A percentile compares a stretch with the other conserved stretches of the same genome.
phyloP scores from a whole-genome alignment of 257 asterid genomes.

The Solanum gracilifrons region DNA sequence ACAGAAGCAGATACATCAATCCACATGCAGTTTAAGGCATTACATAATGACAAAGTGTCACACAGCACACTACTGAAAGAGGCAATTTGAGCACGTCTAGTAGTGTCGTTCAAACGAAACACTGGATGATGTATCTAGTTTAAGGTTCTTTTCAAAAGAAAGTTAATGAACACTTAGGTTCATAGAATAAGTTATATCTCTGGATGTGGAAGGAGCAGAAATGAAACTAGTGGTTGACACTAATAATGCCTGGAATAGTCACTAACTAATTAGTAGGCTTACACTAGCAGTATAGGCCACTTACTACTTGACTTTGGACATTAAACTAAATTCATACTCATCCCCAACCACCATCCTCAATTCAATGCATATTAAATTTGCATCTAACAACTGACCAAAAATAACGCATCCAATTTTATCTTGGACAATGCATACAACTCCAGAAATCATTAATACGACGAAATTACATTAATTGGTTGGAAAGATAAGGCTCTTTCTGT shows the following conservation, averaged over 20 bases:
- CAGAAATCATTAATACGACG: neutral
- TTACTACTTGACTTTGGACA: neutral
- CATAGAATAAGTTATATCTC: neutral
- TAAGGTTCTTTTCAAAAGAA: neutral
- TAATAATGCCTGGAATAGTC: neutral
- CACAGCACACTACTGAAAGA: neutral
- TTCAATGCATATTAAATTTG: neutral
- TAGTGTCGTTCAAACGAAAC: neutral
- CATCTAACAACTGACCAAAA: neutral
- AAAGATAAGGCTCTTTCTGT: neutral
- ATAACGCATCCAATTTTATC: neutral
- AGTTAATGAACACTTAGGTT: neutral
- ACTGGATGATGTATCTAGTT: neutral
- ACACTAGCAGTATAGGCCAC: neutral
- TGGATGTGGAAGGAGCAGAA: neutral
- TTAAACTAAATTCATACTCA: neutral
- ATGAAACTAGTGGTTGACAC: neutral
- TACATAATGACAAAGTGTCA: neutral
- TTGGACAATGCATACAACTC: neutral
- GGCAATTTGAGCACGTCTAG: neutral
- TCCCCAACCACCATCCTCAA: neutral
- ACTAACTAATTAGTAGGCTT: neutral
- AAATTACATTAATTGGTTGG: neutral
- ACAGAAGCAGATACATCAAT: constrained; percentile 8
- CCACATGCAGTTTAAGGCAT: neutral